Conservation (phyloP, 495 filamentous ascomycete species). For the Neurospora terricola region DNA sequence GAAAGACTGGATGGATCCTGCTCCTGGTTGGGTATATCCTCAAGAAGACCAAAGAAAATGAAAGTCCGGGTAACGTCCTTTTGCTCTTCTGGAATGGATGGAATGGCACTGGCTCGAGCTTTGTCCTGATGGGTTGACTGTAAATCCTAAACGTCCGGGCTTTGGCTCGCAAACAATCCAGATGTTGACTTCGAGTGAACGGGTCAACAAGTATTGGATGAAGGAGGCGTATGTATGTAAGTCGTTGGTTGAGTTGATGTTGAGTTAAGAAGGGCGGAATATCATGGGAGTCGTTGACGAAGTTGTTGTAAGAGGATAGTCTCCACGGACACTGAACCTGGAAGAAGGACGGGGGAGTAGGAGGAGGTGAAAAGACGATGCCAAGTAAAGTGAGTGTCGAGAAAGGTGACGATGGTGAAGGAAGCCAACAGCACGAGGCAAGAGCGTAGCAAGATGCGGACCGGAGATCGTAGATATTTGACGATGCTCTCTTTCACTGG, state of each 20-base stretch:
- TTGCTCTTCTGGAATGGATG: not conserved
- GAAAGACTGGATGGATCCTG: constrained; percentile 13
- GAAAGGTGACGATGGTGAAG: constrained; percentile 18
- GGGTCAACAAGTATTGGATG: constrained; percentile 17
- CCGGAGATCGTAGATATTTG: constrained; percentile 25
- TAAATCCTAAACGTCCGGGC: not conserved
- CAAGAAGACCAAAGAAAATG: constrained; percentile 4
- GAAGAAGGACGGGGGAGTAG: constrained; percentile 7
- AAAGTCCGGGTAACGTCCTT: constrained; percentile 1
- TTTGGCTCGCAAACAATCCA: constrained; percentile 6
- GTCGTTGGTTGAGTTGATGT: constrained; percentile 14
- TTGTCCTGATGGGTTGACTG: not conserved
- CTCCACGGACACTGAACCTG: constrained; percentile 5
- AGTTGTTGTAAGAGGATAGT: constrained; percentile 2
- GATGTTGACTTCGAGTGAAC: constrained; percentile 25
- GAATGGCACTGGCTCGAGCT: constrained; percentile 1
- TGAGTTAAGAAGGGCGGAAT: not conserved
- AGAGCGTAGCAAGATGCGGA: constrained; percentile 17
- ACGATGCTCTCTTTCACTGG: constrained; percentile 7
- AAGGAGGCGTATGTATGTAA: constrained; percentile 2
- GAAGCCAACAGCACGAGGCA: constrained; percentile 8
- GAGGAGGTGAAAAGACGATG: constrained; percentile 8
- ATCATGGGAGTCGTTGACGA: not conserved
- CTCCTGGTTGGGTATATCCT: constrained; percentile 5
- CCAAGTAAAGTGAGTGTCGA: constrained; percentile 21